phyloP scores from a whole-genome alignment of 768 basidiomycete genomes.

The Mycena latifolia region DNA sequence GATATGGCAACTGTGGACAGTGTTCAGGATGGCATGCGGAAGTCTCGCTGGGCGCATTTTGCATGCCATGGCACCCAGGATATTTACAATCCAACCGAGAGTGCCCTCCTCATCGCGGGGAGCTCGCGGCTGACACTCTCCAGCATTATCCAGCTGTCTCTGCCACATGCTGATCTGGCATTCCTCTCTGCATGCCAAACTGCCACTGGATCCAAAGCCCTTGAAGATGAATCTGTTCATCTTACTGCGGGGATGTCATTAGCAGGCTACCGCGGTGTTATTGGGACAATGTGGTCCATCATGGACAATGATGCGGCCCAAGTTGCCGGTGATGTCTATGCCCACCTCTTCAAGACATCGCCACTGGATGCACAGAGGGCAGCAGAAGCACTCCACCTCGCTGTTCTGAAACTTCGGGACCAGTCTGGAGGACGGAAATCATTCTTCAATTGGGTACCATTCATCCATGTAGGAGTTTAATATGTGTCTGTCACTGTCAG shows the following conservation, averaged over 20 bases:
- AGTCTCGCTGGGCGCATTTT: constrained; percentile 55
- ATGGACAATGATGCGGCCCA: constrained; percentile 50
- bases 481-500: too few relatives aligned
- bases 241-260: constrained; percentile 56
- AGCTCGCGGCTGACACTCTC: constrained; percentile 38
- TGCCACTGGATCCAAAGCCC: constrained; percentile 38
- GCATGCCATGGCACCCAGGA: constrained; percentile 55
- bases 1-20: constrained; percentile 29
- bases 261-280: constrained; percentile 46
- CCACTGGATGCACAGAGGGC: too few relatives aligned
- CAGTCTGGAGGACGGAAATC: too few relatives aligned
- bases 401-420: too few relatives aligned
- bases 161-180: constrained; percentile 47
- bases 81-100: constrained; percentile 38
- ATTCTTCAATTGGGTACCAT: too few relatives aligned
- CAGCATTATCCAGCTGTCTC: constrained; percentile 38
- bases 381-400: too few relatives aligned
- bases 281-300: constrained; percentile 63
- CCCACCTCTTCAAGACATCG: constrained; percentile 31
- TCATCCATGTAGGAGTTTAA: too few relatives aligned
- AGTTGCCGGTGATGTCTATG: constrained; percentile 50
- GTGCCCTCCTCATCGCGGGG: constrained; percentile 39
- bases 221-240: constrained; percentile 49
- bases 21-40: constrained; percentile 28
- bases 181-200: too few relatives aligned